Base-by-base conservation (phyloP, 2,329 filamentous ascomycete species). In the Sclerotinia sclerotiorum region DNA sequence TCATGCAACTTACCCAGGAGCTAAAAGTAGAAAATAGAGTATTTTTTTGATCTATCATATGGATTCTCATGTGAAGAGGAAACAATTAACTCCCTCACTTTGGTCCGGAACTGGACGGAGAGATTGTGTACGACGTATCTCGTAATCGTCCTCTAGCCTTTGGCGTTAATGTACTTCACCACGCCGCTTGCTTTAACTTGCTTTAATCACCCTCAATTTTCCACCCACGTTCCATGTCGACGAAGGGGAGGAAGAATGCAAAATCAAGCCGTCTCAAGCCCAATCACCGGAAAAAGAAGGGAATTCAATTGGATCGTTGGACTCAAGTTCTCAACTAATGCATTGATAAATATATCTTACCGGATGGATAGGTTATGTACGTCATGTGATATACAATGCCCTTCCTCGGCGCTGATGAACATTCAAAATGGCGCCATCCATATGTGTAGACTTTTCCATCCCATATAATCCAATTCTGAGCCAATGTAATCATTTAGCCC, bases 21-120 rank as follows among this genome's bases (percentile, higher is more conserved):
- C 60, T 62, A 51, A 15, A 49, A 49, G 58, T 39, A 27, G 29
- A 11, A 35, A 35, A 15, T 39, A 13, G 13, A 51, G 60, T 51
- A 24, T 39, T 49, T 63, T 63, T 63, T 39, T 63, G 60, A 63
- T 52, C 46, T 63, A 52, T 63, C 60, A 52, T 63, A 51, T 39
- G 44, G 13, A 48, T 48, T 51, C 21, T 56, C 46, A 51, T 51
- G 21, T 62, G 21, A 39, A 51, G 21, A 51, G 46, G 32, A 49
- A 21, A 27, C n/a, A 27, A 21, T 10, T 2, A 24, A 51, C n/a
- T 27, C 32, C n/a, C 27, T 51, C 21, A 32, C 13, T 52, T 39
- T 44, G 17, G 5, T 49, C 58, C 27, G 44, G 27, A 21, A 48
- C 29, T 11, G 44, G n/a, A n/a, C 46, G 15, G n/a, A 49, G 11